Percentiles rank a stretch among this genome's conserved stretches.
These are phyloP conservation scores for Helianthus tuberosus DNA, from an alignment of 129 eudicot species.

Conservation along the genomic window DNA sequence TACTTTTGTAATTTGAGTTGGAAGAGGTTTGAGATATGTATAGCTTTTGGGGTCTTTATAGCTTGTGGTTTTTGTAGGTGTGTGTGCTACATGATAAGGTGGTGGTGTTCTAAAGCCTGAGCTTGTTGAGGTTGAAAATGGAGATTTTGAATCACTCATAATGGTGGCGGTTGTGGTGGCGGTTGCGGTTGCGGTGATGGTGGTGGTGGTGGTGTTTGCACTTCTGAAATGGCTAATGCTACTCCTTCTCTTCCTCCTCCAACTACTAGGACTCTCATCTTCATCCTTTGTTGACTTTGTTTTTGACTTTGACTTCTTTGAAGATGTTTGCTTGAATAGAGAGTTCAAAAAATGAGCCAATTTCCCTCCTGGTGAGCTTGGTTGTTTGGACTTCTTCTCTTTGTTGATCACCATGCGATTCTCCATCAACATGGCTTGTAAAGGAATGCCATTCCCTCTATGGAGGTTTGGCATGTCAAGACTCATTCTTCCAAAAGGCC, in stretches of 20 bases:
- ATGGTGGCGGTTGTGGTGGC: constrained; percentile 19
- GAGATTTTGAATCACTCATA: constrained; percentile 44
- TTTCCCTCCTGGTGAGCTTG: constrained; percentile 92
- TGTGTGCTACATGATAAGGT: constrained; percentile 42
- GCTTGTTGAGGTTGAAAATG: constrained; percentile 46
- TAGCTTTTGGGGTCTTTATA: constrained; percentile 38
- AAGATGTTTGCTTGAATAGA: constrained; percentile 64
- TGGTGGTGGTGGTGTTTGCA: constrained; percentile 23
- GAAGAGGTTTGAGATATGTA: constrained; percentile 38
- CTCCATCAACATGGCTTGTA: constrained; percentile 43
- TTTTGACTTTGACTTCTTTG: constrained; percentile 65
- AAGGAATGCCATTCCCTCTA: constrained; percentile 35
- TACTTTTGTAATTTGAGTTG: constrained; percentile 32
- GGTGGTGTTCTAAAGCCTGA: constrained; percentile 85
- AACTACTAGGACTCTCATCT: constrained; percentile 56
- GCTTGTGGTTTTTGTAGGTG: constrained; percentile 56
- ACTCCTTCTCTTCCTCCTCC: constrained; percentile 84
- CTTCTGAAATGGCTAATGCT: constrained; percentile 78
- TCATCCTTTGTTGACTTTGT: constrained; percentile 56
- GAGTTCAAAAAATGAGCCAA: constrained; percentile 83
- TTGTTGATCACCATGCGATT: constrained; percentile 44
- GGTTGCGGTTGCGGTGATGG: constrained; percentile 13
- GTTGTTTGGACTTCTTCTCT: constrained; percentile 72
- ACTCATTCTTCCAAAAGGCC: constrained; percentile 59
- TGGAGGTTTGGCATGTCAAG: constrained; percentile 57